Evolutionary conservation across 306 rosid genomes (phyloP).

Genomic region (Canavalia gladiata): DNA sequence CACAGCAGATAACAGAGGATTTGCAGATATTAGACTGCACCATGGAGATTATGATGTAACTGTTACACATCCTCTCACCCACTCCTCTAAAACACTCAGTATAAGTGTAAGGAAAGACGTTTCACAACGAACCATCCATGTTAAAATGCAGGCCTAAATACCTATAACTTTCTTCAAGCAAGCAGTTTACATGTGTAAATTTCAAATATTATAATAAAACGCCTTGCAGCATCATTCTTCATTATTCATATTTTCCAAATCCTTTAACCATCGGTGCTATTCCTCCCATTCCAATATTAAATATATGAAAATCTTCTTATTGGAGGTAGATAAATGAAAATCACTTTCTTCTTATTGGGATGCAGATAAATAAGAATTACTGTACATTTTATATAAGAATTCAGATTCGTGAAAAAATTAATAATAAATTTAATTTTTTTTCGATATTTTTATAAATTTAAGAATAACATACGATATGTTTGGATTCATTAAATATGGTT

Average conservation of each 20-base stretch:
- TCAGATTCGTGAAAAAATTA: too few relatives aligned
- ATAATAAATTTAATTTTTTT: too few relatives aligned
- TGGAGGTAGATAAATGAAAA: too few relatives aligned
- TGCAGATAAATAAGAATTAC: too few relatives aligned
- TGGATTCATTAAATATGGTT: too few relatives aligned
- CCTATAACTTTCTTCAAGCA: neutral
- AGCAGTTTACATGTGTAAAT: conserved; percentile 12
- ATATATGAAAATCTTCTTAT: neutral
- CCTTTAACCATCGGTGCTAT: neutral
- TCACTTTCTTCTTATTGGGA: too few relatives aligned
- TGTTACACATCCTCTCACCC: conserved; percentile 57
- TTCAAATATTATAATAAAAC: conserved; percentile 34
- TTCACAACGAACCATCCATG: conserved; percentile 48
- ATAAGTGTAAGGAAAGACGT: conserved; percentile 58
- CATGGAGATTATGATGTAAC: conserved; percentile 83
- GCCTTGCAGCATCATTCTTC: conserved; percentile 9
- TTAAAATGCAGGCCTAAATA: conserved; percentile 55
- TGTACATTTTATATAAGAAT: too few relatives aligned
- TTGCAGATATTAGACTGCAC: conserved; percentile 60
- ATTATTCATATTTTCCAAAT: conserved; percentile 19
- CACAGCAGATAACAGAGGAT: conserved; percentile 64
- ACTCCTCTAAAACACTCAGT: conserved; percentile 52
- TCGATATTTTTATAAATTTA: too few relatives aligned
- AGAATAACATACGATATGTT: too few relatives aligned
- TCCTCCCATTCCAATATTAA: neutral